A percentile compares a stretch with the other conserved stretches of the same genome.
Evolutionary conservation across 2,329 filamentous ascomycete genomes (phyloP).

Genomic region (Penicillium crustosum): DNA sequence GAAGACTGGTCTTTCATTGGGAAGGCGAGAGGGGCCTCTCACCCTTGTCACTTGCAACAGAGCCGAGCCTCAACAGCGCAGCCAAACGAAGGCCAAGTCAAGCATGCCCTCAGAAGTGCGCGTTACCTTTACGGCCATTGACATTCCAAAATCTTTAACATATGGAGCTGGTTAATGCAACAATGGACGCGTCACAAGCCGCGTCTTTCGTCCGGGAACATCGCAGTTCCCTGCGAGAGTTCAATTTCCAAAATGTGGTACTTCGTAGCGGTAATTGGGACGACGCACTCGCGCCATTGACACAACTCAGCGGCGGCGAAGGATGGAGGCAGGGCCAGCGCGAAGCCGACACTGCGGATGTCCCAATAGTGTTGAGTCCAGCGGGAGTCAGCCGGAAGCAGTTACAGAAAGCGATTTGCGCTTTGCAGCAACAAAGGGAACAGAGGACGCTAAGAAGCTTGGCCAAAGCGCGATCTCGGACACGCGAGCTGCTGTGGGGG

Average conservation of each 20-base stretch:
- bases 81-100: constrained; percentile 36
- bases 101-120: not conserved
- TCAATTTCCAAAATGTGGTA: constrained; percentile 75
- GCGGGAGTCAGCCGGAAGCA: constrained; percentile 22
- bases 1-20: constrained; percentile 76
- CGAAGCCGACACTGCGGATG: constrained; percentile 35
- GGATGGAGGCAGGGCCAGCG: constrained; percentile 40
- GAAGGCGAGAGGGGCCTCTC: constrained; percentile 70
- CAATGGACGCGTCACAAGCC: not conserved
- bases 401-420: constrained; percentile 29
- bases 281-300: constrained; percentile 73
- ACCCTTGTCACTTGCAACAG: constrained; percentile 67
- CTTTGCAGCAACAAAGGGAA: constrained; percentile 21
- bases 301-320: constrained; percentile 38
- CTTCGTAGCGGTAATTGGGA: constrained; percentile 76
- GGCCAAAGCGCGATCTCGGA: constrained; percentile 27
- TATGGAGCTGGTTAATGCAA: not conserved
- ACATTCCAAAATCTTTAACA: constrained; percentile 50
- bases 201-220: constrained; percentile 67
- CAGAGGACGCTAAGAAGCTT: constrained; percentile 9
- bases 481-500: constrained; percentile 30
- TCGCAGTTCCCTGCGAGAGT: constrained; percentile 67
- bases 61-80: constrained; percentile 64
- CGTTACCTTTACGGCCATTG: constrained; percentile 53
- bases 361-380: constrained; percentile 40